Conservation (phyloP, 106 monocot species). For the Allium sativum region DNA sequence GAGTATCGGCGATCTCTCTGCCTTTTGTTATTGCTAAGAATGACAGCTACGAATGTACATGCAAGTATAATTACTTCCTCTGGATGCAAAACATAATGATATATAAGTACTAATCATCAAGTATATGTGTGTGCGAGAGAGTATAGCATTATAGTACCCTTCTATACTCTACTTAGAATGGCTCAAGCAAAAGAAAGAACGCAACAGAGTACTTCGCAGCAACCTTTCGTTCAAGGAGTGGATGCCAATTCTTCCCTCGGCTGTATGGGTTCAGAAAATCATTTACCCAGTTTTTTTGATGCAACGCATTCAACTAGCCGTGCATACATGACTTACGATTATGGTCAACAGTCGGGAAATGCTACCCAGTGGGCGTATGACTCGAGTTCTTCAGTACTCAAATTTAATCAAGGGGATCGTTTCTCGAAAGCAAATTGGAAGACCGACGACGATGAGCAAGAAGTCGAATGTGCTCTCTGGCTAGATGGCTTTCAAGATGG, state of each 20-base stretch:
- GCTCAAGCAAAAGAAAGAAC: constrained; percentile 32
- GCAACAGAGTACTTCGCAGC: constrained; percentile 7
- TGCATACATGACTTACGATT: constrained; percentile 2
- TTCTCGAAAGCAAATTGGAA: not conserved
- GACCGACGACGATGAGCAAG: constrained; percentile 5
- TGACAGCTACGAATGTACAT: constrained; percentile 21
- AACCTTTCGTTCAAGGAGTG: constrained; percentile 13
- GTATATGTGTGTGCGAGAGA: not conserved
- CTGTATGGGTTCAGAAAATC: constrained; percentile 15
- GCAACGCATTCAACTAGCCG: constrained; percentile 23
- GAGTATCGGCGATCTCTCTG: constrained; percentile 19
- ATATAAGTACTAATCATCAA: not conserved
- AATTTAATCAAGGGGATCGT: constrained; percentile 39
- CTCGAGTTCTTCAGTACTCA: constrained; percentile 49
- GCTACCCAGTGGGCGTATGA: constrained; percentile 12
- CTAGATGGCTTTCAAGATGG: constrained; percentile 24
- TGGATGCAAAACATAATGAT: not conserved
- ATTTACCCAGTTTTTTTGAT: constrained; percentile 25
- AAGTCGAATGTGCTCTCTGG: constrained; percentile 27
- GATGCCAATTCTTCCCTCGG: constrained; percentile 26
- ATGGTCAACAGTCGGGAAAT: not conserved
- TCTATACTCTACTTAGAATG: constrained; percentile 14
- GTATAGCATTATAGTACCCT: not conserved
- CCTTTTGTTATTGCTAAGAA: constrained; percentile 9
- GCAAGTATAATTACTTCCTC: not conserved